A percentile compares a stretch with the other conserved stretches of the same genome.
These are phyloP conservation scores for Zalaria obscura DNA, from an alignment of 2,329 filamentous ascomycete species.

Conservation along the genomic window DNA sequence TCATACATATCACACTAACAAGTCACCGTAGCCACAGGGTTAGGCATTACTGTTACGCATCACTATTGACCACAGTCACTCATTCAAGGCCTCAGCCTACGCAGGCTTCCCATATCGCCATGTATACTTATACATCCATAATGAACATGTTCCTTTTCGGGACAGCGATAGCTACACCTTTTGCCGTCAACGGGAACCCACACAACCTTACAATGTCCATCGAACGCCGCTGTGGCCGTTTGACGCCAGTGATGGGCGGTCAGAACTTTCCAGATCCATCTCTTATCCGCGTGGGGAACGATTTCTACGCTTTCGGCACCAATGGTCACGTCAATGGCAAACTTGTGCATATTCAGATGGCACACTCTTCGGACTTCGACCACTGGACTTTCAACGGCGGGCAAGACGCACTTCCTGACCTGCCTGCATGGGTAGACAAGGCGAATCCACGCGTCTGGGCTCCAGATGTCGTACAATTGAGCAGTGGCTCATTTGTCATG, in stretches of 20 bases:
- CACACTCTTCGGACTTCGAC: slow-evolving; percentile 17
- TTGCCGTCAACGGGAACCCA: too few species aligned
- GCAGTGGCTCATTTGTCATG: slow-evolving; percentile 13
- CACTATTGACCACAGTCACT: too few species aligned
- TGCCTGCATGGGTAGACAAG: slow-evolving; percentile 14
- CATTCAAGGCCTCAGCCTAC: too few species aligned
- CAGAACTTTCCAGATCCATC: slow-evolving; percentile 16
- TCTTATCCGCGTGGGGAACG: slow-evolving; percentile 16
- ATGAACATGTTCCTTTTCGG: too few species aligned
- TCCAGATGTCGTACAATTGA: slow-evolving; percentile 15
- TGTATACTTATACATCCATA: too few species aligned
- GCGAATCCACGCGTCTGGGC: slow-evolving; percentile 17
- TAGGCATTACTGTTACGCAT: too few species aligned
- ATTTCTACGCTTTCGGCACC: slow-evolving; percentile 22
- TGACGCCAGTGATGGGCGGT: not conserved
- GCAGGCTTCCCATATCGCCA: too few species aligned
- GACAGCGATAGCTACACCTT: too few species aligned
- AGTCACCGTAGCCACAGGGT: too few species aligned
- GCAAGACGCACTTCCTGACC: slow-evolving; percentile 17
- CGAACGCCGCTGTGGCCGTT: too few species aligned
- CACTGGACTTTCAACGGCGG: slow-evolving; percentile 12
- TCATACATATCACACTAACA: too few species aligned
- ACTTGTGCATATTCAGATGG: slow-evolving; percentile 19
- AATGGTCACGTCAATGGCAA: slow-evolving; percentile 8
- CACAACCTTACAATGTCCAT: too few species aligned